These are phyloP conservation scores for Sphagnum magellanicum DNA, from an alignment of 228 moss, liverwort and hornwort genomes.

Conservation along the genomic window DNA sequence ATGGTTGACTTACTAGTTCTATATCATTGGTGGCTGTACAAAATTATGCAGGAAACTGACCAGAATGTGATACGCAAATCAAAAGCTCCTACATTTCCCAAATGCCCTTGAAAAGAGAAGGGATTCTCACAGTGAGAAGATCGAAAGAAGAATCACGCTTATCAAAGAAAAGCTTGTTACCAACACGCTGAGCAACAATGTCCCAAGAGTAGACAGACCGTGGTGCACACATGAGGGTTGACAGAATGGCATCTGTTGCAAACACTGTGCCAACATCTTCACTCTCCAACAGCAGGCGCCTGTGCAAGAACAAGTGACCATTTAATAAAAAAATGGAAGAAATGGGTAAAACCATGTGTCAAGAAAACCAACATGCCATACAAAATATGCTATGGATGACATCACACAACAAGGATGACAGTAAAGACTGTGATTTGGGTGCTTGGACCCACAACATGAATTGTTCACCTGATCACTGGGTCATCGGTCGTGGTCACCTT, in stretches of 20 bases:
- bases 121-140: constrained; percentile 67
- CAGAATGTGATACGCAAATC: too few relatives aligned
- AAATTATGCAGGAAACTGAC: too few relatives aligned
- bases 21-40: too few relatives aligned
- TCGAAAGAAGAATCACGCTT: constrained; percentile 95
- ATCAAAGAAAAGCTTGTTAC: constrained; percentile 96
- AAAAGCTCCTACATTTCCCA: too few relatives aligned
- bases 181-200: constrained; percentile 94
- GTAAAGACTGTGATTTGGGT: too few relatives aligned
- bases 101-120: neutral
- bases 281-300: constrained; percentile 80
- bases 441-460: too few relatives aligned
- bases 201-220: constrained; percentile 99
- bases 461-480: constrained; percentile 73
- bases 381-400: too few relatives aligned
- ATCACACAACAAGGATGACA: too few relatives aligned
- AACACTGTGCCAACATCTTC: constrained; percentile 99
- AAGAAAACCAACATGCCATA: neutral
- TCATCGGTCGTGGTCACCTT: constrained; percentile 98
- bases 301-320: constrained; percentile 8
- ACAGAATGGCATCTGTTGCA: constrained; percentile 94
- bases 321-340: neutral
- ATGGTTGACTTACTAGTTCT: too few relatives aligned
- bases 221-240: constrained; percentile 94
- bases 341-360: neutral